These are phyloP conservation scores for Coriaria nepalensis DNA, from an alignment of 306 rosid genomes.

Conservation along the genomic window DNA sequence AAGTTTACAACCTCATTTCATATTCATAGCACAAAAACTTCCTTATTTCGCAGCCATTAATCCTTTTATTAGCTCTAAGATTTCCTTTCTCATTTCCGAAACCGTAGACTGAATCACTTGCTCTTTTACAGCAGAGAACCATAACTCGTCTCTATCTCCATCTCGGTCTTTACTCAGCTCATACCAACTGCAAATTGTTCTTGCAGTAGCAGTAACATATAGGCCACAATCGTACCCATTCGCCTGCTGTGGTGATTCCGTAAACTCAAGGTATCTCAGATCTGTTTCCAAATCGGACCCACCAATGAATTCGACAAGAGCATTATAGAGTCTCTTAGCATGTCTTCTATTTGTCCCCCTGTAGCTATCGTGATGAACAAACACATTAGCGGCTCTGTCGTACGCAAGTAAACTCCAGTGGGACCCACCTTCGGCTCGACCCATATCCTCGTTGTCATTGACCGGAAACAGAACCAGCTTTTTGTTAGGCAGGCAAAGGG, in stretches of 20 bases:
- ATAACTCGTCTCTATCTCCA: conserved; percentile 21
- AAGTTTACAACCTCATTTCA: too few species aligned
- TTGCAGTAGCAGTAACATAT: conserved; percentile 61
- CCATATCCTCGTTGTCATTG: conserved; percentile 63
- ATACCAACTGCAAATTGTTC: conserved; percentile 50
- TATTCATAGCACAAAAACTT: too few species aligned
- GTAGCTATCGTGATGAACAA: conserved; percentile 70
- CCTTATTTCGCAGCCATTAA: conserved; percentile 38
- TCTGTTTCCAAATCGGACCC: conserved; percentile 16
- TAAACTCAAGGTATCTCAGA: conserved; percentile 35
- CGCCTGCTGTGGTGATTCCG: conserved; percentile 47
- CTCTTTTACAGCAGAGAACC: conserved; percentile 51
- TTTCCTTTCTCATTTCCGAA: conserved; percentile 45
- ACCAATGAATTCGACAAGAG: conserved; percentile 32
- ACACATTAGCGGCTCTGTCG: conserved; percentile 37
- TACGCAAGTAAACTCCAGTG: conserved; percentile 90
- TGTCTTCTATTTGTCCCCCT: conserved; percentile 25
- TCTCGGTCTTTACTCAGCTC: conserved; percentile 17
- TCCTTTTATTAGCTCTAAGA: conserved; percentile 41
- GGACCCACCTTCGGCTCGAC: conserved; percentile 60
- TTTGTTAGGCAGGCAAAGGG: conserved; percentile 48
- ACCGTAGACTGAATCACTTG: conserved; percentile 45
- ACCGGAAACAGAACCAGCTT: conserved; percentile 54
- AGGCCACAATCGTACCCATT: conserved; percentile 86
- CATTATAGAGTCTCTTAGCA: conserved; percentile 47